Evolutionary conservation across 148 eudicot genomes (phyloP).

Genomic region (Mesembryanthemum crystallinum): DNA sequence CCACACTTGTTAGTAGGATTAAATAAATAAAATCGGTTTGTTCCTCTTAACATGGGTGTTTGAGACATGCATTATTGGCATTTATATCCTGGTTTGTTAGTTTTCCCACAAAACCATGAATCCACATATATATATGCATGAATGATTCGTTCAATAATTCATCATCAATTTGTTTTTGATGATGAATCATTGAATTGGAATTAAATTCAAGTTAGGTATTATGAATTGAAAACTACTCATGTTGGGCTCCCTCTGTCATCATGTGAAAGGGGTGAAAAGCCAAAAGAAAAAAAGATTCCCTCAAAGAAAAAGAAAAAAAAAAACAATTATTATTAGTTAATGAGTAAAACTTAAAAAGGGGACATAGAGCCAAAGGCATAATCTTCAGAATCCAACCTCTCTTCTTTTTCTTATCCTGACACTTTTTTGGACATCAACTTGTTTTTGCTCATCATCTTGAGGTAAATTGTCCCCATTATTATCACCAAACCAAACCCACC

Average conservation of each 20-base stretch:
- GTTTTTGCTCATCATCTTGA: not conserved
- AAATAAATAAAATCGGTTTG: too few species aligned
- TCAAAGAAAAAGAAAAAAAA: not conserved
- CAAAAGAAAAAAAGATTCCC: constrained; percentile 25
- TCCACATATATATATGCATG: too few species aligned
- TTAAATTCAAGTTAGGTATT: constrained; percentile 3
- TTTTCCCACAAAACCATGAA: constrained; percentile 1
- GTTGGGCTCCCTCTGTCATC: constrained; percentile 15
- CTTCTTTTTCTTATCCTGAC: constrained; percentile 26
- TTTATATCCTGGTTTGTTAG: not conserved
- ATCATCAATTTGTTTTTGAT: too few species aligned
- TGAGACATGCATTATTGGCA: not conserved
- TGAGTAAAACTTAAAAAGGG: too few species aligned
- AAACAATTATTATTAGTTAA: too few species aligned
- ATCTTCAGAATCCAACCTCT: not conserved
- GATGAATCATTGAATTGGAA: not conserved
- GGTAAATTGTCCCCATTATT: constrained; percentile 10
- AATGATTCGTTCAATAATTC: constrained; percentile 21
- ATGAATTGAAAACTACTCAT: constrained; percentile 10
- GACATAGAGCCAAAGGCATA: not conserved
- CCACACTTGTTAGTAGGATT: too few species aligned
- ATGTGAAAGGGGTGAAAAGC: constrained; percentile 10
- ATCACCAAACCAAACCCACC: not conserved
- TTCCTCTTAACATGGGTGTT: not conserved
- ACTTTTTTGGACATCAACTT: constrained; percentile 5